A percentile compares a stretch with the other conserved stretches of the same genome.
Evolutionary conservation across 305 asterid genomes (phyloP).

Genomic region (Solanum chacoense): DNA sequence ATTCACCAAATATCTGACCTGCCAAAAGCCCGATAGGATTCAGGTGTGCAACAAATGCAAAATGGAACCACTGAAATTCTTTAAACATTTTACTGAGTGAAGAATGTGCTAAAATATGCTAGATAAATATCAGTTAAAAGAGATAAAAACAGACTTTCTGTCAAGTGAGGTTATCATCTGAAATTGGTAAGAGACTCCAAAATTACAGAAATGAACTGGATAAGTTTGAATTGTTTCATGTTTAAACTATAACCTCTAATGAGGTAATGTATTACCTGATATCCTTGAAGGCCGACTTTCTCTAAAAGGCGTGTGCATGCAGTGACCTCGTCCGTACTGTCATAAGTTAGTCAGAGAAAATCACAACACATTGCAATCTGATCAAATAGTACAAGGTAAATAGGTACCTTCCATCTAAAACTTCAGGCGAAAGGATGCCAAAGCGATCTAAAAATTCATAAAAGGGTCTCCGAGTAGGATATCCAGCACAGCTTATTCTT

Average conservation of each 20-base stretch:
- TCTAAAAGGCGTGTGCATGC: slow-evolving; percentile 87
- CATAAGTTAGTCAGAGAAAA: slow-evolving; percentile 14
- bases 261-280: slow-evolving; percentile 53
- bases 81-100: background rate
- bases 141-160: background rate
- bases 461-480: slow-evolving; percentile 93
- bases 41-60: background rate
- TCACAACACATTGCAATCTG: slow-evolving; percentile 1
- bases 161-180: background rate
- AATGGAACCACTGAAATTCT: background rate
- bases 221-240: background rate
- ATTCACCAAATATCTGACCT: background rate
- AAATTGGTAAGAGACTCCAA: background rate
- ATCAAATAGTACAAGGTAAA: background rate
- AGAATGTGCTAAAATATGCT: background rate
- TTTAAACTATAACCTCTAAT: background rate
- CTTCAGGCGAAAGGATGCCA: slow-evolving; percentile 88
- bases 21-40: background rate
- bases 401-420: slow-evolving; percentile 65
- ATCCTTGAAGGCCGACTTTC: slow-evolving; percentile 91
- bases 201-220: background rate
- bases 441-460: slow-evolving; percentile 85
- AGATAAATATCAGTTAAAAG: background rate
- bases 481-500: slow-evolving; percentile 98
- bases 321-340: slow-evolving; percentile 74